Conservation (phyloP, 2,329 filamentous ascomycete species). For the Emericellopsis cladophorae region DNA sequence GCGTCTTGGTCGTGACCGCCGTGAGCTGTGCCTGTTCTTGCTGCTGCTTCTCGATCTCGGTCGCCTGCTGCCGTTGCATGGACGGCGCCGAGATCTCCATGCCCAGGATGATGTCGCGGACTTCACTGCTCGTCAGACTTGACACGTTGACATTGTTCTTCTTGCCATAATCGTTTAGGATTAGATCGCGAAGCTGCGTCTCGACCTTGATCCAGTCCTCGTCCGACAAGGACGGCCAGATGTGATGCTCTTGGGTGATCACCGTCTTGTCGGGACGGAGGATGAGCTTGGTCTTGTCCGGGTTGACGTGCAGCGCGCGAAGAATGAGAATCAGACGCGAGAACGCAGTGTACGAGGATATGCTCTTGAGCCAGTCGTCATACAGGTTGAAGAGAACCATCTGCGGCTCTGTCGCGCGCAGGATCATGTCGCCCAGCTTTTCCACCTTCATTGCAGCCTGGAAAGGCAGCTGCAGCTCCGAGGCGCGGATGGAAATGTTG, state of each 20-base stretch:
- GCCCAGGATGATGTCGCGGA: slow-evolving; percentile 94
- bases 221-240: slow-evolving; percentile 88
- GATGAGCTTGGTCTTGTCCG: slow-evolving; percentile 95
- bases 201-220: slow-evolving; percentile 99
- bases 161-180: slow-evolving; percentile 97
- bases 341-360: slow-evolving; percentile 97
- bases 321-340: slow-evolving; percentile 89
- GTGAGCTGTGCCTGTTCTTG: slow-evolving; percentile 94
- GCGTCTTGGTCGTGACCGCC: slow-evolving; percentile 94
- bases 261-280: slow-evolving; percentile 94
- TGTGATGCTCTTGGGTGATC: slow-evolving; percentile 96
- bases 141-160: slow-evolving; percentile 99
- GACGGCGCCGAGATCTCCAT: slow-evolving; percentile 99
- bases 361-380: slow-evolving; percentile 96
- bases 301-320: slow-evolving; percentile 91
- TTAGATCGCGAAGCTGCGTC: slow-evolving; percentile 86
- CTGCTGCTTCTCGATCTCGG: slow-evolving; percentile 98
- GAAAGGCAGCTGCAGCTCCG: slow-evolving; percentile 93
- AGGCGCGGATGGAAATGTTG: slow-evolving; percentile 96
- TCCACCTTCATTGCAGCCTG: slow-evolving; percentile 99
- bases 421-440: slow-evolving; percentile 97
- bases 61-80: slow-evolving; percentile 94
- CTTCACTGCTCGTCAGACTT: slow-evolving; percentile 90
- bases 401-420: slow-evolving; percentile 95
- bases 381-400: slow-evolving; percentile 99